Evolutionary conservation across 2,329 filamentous ascomycete genomes (phyloP), one percentile per base, ranked within the genome.

Genomic region (Colletotrichum sp.): DNA sequence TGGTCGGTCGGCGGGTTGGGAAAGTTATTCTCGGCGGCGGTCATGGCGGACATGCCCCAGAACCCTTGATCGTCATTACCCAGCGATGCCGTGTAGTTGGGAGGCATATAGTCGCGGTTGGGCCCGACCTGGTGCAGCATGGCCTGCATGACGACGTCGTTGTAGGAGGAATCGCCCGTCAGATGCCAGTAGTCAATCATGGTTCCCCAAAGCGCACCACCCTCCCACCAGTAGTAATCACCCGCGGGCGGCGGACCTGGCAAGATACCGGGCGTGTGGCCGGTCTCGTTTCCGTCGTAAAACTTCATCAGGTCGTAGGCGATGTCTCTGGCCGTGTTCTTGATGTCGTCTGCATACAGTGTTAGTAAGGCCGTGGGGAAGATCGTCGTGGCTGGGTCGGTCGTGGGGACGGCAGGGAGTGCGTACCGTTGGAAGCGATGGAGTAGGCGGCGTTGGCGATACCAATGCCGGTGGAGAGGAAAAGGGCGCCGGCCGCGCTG

Each of bases 171-270:
- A 83, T 95, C 93, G 74, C 92, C 92, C 0, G 93, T 94, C 74
- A 90, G 88, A 77, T 92, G 90, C 90, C 92, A 93, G 83, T 95
- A 95, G 82, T 95, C 92, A 55, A 95, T 87, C 80, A 94, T 85
- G 2, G 92, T 90, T 77, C 92, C 91, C 88, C 93, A 94, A 84
- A 95, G 87, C 12, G 92, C 91, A 70, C 92, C 91, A 5, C 91
- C 92, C 81, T 95, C 92, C 93, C 93, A 95, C 93, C 93, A 95
- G 87, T 94, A 95, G 82, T 93, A 93, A 77, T 90, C 87, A 79
- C 81, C 78, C 21, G 79, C 79, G 1, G 83, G 81, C 78, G 90
- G 90, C 71, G 90, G 90, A 0, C 90, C 90, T 1, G 90, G 90
- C 21, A 92, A 82, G 79, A 91, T 91, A 52, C 90, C 90, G 9